Conservation (phyloP, 495 filamentous ascomycete species). For the Jackrogersella minutella region DNA sequence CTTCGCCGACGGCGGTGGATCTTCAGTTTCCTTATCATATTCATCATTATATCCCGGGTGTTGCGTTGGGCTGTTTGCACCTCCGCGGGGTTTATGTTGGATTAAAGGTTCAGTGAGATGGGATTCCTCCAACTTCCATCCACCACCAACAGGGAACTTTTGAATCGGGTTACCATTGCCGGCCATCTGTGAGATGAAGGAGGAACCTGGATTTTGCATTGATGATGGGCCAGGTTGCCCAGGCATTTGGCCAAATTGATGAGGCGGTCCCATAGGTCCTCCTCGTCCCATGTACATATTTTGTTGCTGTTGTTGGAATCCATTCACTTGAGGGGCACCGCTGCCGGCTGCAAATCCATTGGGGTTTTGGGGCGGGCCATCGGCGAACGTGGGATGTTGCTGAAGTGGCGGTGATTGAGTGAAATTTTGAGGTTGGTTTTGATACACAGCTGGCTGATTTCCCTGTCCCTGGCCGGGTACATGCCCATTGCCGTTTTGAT, state of each 20-base stretch:
- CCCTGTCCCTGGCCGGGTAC: slow-evolving; percentile 23
- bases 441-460: background rate
- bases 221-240: slow-evolving; percentile 25
- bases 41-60: slow-evolving; percentile 44
- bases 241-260: slow-evolving; percentile 16
- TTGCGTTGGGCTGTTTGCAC: slow-evolving; percentile 48
- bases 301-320: slow-evolving; percentile 31
- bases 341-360: slow-evolving; percentile 44
- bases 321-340: slow-evolving; percentile 31
- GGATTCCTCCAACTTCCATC: slow-evolving; percentile 57
- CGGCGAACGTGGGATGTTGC: slow-evolving; percentile 24
- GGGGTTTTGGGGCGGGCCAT: slow-evolving; percentile 22
- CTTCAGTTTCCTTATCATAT: slow-evolving; percentile 58
- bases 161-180: slow-evolving; percentile 40
- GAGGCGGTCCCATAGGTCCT: slow-evolving; percentile 27
- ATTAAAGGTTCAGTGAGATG: slow-evolving; percentile 55
- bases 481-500: slow-evolving; percentile 38
- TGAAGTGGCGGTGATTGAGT: slow-evolving; percentile 24
- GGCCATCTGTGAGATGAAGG: slow-evolving; percentile 37
- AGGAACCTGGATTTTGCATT: slow-evolving; percentile 25
- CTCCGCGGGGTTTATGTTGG: slow-evolving; percentile 46
- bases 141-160: slow-evolving; percentile 38
- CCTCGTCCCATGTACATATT: slow-evolving; percentile 37
- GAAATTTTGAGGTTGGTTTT: slow-evolving; percentile 30
- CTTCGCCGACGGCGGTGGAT: slow-evolving; percentile 10